Conservation (phyloP, 1,139 yeast genomes). For the Casaregolazyma suthepensis region DNA sequence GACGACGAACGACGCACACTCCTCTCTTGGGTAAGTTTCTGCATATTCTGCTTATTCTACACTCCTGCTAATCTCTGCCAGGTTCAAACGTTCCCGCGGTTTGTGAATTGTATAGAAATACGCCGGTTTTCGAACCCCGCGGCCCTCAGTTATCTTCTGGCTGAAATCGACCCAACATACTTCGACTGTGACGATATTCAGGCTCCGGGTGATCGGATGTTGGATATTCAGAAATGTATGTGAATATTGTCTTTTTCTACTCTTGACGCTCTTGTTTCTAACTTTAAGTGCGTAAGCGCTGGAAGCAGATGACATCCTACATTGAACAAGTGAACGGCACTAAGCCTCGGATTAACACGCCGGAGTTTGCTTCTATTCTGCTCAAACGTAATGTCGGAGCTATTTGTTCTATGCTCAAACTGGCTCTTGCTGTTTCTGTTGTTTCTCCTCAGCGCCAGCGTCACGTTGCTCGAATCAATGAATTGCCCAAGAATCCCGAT, state of each 20-base stretch:
- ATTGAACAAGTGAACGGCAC: background rate
- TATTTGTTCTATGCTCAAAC: constrained; percentile 12
- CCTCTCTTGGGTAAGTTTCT: background rate
- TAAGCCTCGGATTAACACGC: constrained; percentile 5
- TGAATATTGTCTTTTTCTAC: background rate
- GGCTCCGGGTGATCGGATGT: background rate
- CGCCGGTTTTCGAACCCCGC: background rate
- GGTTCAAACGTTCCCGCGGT: background rate
- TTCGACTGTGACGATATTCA: background rate
- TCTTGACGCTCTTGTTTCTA: background rate
- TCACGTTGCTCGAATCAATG: constrained; percentile 15
- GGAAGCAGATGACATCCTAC: constrained; percentile 1
- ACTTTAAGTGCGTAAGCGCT: background rate
- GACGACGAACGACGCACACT: background rate
- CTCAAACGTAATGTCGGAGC: constrained; percentile 10
- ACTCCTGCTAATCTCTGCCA: background rate
- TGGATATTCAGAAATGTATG: background rate
- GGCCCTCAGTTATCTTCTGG: background rate
- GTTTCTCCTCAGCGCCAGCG: constrained; percentile 13
- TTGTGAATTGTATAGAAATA: background rate
- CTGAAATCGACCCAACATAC: background rate
- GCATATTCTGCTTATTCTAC: background rate
- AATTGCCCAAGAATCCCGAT: constrained; percentile 2
- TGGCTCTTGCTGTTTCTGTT: constrained; percentile 14
- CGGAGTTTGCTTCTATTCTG: constrained; percentile 11